Base-by-base conservation (phyloP, 208 protist genomes). In the Perkinsela sp. region DNA sequence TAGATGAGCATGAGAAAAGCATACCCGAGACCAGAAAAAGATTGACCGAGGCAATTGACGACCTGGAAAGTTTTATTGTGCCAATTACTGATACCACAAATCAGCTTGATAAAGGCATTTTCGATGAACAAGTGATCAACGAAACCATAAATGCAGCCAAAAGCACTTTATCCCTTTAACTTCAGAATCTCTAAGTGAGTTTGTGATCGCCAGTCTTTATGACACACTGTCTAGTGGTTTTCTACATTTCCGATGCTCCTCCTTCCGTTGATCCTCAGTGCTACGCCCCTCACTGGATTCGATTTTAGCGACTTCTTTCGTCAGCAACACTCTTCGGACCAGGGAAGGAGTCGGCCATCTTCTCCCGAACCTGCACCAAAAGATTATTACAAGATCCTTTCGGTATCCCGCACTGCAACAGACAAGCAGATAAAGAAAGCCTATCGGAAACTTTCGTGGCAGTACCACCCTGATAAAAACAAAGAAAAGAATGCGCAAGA, bases 391-490 rank as follows among this genome's bases (percentile, higher is more conserved):
- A 75, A 80, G 30, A 68, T 81, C n/a, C 30, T 80, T 30, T 76
- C 71, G 1, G 68, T 80, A 0, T 15, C 32, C 15, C 69, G 67
- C 28, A 72, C 1, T n/a, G 77, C 77, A 15, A 73, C 68, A 0
- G 30, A 75, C 28, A 22, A 31, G 28, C 69, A 78, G 30, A 80
- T 80, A 28, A 80, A 81, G 71, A 80, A 80, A 48, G 68, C 67
- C 31, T 80, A 77, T 32, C 66, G 40, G 6, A 77, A 81, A 40
- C 57, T 76, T 28, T 70, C 77, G 1, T 67, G 65, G 30, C 78
- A 82, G 40, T 80, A 76, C 30, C 77, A 80, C 70, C 77, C 76
- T 1, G 77, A 80, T 32, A 67, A 70, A n/a, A 70, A 28, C 30
- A 71, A 71, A 29, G 69, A 68, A 13, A 68, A 71, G 28, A 67